Base-by-base conservation (phyloP, 768 basidiomycete genomes). In the Tulasnella sp. region DNA sequence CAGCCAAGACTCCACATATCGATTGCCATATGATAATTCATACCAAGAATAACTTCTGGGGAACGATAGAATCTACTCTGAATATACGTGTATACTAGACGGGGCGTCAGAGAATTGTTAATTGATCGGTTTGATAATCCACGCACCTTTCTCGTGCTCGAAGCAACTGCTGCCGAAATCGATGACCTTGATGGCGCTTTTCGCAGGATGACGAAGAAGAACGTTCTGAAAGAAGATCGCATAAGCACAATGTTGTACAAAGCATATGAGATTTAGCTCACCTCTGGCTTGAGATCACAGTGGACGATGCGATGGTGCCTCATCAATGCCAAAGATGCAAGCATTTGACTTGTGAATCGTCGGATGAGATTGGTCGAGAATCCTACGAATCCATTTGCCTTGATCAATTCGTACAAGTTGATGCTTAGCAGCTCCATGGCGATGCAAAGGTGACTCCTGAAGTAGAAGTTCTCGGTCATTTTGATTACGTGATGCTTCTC, bases 1-100 rank as follows among this genome's bases (percentile, higher is more conserved):
- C 95, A 99, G 32, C 95, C 95, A 58, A 99, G 66, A 70, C 90
- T 93, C 95, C 95, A 99, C 92, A 99, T 99, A 64, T 98, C 90
- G 56, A 92, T 93, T 29, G 87, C 91, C 90, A 95, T 98, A 63
- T 93, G 89, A 65, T 99, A 99, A 64, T 91, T 95, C 84, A 93
- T 88, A 47, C 95, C 95, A 33, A 99, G 77, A 50, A 99, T 99
- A 59, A 99, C 93, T 67, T 99, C 95, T 3, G 95, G 95, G 16
- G 91, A 95, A n/a, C 95, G 89, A 69, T 99, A 99, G 71, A 99
- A 99, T 35, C 95, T 87, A 68, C 90, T 93, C 66, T 98, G 95
- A 57, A 99, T 98, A 63, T 99, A 99, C 1, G 95, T 99, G 65
- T 98, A 99, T 56, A 99, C 95, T 22, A 37, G 39, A 53, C 34